Evolutionary conservation across 176 grass and related monocot genomes (phyloP).

Genomic region (Tillandsia fasciculata): DNA sequence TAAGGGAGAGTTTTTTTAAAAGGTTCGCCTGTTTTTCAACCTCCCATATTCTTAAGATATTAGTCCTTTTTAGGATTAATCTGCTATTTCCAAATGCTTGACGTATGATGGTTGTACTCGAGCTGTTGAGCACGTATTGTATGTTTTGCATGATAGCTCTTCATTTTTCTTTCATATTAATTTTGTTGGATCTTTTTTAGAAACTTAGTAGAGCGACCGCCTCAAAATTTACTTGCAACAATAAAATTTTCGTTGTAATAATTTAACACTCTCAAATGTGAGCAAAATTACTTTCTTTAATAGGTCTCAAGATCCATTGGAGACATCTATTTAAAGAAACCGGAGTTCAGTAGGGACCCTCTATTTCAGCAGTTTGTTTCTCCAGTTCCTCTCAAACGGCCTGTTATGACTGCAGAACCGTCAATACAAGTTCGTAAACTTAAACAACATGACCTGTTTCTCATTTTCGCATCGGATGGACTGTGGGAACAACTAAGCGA

Average conservation of each 20-base stretch:
- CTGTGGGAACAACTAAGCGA: slow-evolving; percentile 25
- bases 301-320: slow-evolving; percentile 22
- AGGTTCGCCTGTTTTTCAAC: too few relatives aligned
- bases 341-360: slow-evolving; percentile 12
- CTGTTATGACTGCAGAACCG: slow-evolving; percentile 20
- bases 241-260: not conserved
- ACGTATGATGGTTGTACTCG: too few relatives aligned
- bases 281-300: not conserved
- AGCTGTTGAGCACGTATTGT: too few relatives aligned
- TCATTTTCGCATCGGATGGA: slow-evolving; percentile 25
- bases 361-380: slow-evolving; percentile 3
- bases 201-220: too few relatives aligned
- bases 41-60: too few relatives aligned
- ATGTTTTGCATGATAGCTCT: too few relatives aligned
- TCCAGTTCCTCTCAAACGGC: slow-evolving; percentile 5
- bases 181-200: too few relatives aligned
- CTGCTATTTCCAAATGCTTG: too few relatives aligned
- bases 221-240: too few relatives aligned
- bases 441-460: slow-evolving; percentile 13
- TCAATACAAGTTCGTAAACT: slow-evolving; percentile 11
- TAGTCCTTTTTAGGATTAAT: too few relatives aligned
- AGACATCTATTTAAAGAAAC: slow-evolving; percentile 21
- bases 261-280: not conserved
- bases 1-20: too few relatives aligned
- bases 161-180: too few relatives aligned